Conservation (phyloP, 768 basidiomycete species). For the Rhizopogon salebrosus region DNA sequence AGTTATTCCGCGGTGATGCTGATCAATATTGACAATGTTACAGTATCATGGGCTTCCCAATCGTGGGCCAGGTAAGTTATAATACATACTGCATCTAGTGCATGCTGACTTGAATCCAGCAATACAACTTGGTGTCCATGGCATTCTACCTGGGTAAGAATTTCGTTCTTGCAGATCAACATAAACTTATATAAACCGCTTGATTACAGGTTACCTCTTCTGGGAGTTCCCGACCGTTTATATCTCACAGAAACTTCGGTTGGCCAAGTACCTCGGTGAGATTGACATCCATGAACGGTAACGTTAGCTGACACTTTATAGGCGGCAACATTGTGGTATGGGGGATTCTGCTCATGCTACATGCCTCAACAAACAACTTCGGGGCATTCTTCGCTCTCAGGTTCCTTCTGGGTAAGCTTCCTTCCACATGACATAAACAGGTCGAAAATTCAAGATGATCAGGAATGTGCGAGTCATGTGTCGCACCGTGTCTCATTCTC, state of each 20-base stretch:
- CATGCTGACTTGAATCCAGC: constrained; percentile 25
- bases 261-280: constrained; percentile 59
- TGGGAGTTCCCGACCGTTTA: constrained; percentile 68
- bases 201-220: constrained; percentile 41
- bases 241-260: constrained; percentile 53
- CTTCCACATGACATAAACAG: neutral
- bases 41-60: constrained; percentile 65
- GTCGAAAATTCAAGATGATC: neutral
- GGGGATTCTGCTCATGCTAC: constrained; percentile 57
- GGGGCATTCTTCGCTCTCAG: constrained; percentile 59
- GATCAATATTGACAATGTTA: constrained; percentile 4
- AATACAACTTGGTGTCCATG: constrained; percentile 59
- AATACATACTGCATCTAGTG: neutral
- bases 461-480: constrained; percentile 69
- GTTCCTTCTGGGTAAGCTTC: constrained; percentile 46
- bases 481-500: constrained; percentile 56
- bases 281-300: neutral
- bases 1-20: neutral
- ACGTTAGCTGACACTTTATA: constrained; percentile 7
- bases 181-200: neutral
- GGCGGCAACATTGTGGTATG: constrained; percentile 57
- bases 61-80: constrained; percentile 46
- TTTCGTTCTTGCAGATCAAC: neutral
- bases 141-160: constrained; percentile 57
- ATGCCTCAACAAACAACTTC: constrained; percentile 51